Conservation (phyloP, 768 basidiomycete species). For the Cystobasidiopsis lactophilus region DNA sequence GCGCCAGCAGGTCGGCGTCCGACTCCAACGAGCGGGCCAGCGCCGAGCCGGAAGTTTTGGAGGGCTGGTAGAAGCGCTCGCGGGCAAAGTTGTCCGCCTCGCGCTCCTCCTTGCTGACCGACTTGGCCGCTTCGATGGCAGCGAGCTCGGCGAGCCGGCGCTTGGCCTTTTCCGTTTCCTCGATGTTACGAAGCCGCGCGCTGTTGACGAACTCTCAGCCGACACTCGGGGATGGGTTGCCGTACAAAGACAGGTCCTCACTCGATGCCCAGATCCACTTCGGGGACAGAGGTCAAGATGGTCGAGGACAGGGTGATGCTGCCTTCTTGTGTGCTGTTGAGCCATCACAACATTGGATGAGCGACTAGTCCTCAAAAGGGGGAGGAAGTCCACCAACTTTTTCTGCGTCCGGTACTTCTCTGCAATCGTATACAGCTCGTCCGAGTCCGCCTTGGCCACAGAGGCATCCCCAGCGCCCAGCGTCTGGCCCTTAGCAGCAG, state of each 20-base stretch:
- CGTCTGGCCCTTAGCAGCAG: constrained; percentile 22
- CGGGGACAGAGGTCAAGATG: constrained; percentile 95
- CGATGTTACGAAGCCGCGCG: constrained; percentile 75
- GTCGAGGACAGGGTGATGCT: constrained; percentile 78
- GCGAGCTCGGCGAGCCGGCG: constrained; percentile 44
- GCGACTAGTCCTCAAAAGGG: neutral
- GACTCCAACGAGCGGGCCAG: constrained; percentile 2
- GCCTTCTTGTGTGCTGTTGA: constrained; percentile 46
- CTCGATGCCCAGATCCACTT: constrained; percentile 98
- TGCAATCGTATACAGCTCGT: constrained; percentile 51
- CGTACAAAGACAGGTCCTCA: constrained; percentile 29
- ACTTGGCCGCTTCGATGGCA: constrained; percentile 23
- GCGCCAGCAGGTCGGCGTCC: constrained; percentile 6
- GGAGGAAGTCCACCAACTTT: constrained; percentile 15
- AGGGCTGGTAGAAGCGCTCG: constrained; percentile 1
- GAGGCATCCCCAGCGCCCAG: constrained; percentile 29
- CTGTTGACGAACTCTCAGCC: constrained; percentile 33
- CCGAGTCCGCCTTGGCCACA: constrained; percentile 36
- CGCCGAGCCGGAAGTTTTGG: neutral
- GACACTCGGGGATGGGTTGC: too few species aligned
- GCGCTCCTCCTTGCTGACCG: constrained; percentile 28
- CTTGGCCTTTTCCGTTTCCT: constrained; percentile 93
- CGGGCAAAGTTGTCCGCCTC: constrained; percentile 22
- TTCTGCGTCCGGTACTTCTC: constrained; percentile 30
- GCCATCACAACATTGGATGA: constrained; percentile 8